Conservation (phyloP, 495 filamentous ascomycete species). For the Neurospora sublineolata region DNA sequence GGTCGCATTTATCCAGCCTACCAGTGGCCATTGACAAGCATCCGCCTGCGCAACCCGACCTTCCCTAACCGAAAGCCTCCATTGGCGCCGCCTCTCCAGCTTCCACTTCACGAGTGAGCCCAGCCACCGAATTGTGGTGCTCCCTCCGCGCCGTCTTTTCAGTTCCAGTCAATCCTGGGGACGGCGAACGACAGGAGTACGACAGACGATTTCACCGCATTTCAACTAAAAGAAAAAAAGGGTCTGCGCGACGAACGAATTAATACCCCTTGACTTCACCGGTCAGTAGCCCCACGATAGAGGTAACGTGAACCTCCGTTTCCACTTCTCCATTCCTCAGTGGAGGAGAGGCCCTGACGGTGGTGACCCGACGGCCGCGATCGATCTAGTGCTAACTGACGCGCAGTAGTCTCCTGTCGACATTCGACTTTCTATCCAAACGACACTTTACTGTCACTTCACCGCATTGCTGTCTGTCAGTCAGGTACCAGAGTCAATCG, state of each 20-base stretch:
- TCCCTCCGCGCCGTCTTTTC: neutral
- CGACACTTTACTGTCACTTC: neutral
- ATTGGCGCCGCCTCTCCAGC: neutral
- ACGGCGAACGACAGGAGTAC: neutral
- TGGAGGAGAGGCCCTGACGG: neutral
- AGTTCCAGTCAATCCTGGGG: too few species aligned
- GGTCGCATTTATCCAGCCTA: neutral
- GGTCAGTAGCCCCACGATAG: neutral
- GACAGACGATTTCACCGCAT: neutral
- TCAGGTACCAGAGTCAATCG: conserved; percentile 11
- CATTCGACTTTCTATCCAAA: neutral
- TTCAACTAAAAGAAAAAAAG: neutral
- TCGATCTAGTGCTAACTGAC: neutral
- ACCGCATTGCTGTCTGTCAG: conserved; percentile 1
- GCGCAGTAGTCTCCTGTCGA: neutral
- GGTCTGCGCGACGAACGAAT: neutral
- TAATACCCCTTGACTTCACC: neutral
- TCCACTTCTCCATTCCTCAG: neutral
- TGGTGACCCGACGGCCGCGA: neutral
- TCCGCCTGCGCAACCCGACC: neutral
- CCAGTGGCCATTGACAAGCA: neutral
- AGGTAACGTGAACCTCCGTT: neutral
- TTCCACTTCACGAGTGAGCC: neutral
- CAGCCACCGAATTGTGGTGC: neutral
- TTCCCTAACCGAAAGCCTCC: neutral